Evolutionary conservation across 257 asterid species (phyloP), one percentile per base, ranked within the genome.

Genomic region (Solanum gracilifrons): DNA sequence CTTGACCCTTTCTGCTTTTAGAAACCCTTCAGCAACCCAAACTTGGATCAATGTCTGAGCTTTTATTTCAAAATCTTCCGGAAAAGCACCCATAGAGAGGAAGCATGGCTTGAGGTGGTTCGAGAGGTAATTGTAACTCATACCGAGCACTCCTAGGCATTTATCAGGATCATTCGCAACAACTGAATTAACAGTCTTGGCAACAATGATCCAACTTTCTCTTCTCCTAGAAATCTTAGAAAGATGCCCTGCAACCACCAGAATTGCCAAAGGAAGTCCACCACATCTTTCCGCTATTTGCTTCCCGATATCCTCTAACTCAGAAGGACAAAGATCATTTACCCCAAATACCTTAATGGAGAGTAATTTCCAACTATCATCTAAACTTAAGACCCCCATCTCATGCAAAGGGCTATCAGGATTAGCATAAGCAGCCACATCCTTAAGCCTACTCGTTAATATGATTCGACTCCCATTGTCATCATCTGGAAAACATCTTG

Each of bases 201-300:
- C 89, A 87, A 87, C 86, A 32, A 20, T 68, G 41, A 55, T 37
- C 92, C 92, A 91, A 35, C 75, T 32, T 23, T 39, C 88, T 88
- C 58, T 41, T 77, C 88, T 86, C 85, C 84, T 85, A 66, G 83
- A 51, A 85, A 82, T 68, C 39, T 87, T 86, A 35, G 90, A 87
- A 25, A 89, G 86, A 86, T 86, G 75, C 32, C 93, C 92, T 37
- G 88, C 93, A 29, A 92, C 87, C 82, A 90, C 92, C n/a, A 90
- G 87, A 55, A 92, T 86, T 29, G 90, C 92, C 69, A 92, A 77
- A 60, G 93, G 93, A 62, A 91, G 89, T 86, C 92, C 93, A 29
- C 46, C 86, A 84, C 93, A 91, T 31, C 83, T 88, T 35, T 86
- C 87, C 9, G 71, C 91, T 86, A 91, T 90, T 86, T 85, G 83